Conservation (phyloP, 108 stramenopile genomes). For the Fistulifera pelliculosa region DNA sequence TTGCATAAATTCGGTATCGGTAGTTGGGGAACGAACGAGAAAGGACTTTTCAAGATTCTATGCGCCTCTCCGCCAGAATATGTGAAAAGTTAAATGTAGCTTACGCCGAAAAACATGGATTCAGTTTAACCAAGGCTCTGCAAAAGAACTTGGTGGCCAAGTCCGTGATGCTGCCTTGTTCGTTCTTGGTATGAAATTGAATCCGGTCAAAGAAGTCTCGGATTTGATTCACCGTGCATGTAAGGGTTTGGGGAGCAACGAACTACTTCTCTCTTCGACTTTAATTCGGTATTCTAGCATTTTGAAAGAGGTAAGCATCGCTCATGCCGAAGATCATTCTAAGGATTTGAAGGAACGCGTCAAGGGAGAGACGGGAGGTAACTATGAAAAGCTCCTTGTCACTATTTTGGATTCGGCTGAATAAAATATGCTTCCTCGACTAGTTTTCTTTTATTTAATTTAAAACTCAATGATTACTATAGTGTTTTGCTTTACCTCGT, state of each 20-base stretch:
- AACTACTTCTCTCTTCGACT: constrained; percentile 35
- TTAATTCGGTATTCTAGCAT: constrained; percentile 46
- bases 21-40: constrained; percentile 45
- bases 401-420: constrained; percentile 31
- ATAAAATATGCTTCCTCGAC: not conserved
- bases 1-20: constrained; percentile 50
- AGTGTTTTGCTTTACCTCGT: too few species aligned
- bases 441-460: too few species aligned
- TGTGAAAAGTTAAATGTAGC: constrained; percentile 17
- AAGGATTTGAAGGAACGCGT: constrained; percentile 39
- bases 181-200: constrained; percentile 41
- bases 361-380: constrained; percentile 33
- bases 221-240: constrained; percentile 46
- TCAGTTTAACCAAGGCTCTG: constrained; percentile 44
- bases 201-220: constrained; percentile 44
- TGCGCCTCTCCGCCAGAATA: constrained; percentile 28
- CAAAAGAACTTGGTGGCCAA: constrained; percentile 51
- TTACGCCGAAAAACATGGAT: constrained; percentile 46
- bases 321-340: constrained; percentile 30
- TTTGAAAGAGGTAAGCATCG: constrained; percentile 35
- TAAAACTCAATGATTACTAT: too few species aligned
- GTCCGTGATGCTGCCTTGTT: constrained; percentile 30
- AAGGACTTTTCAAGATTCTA: constrained; percentile 30
- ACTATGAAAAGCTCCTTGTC: constrained; percentile 29
- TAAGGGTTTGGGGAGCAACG: constrained; percentile 50